Conservation (phyloP, 306 rosid genomes). For the Clitoria ternatea region DNA sequence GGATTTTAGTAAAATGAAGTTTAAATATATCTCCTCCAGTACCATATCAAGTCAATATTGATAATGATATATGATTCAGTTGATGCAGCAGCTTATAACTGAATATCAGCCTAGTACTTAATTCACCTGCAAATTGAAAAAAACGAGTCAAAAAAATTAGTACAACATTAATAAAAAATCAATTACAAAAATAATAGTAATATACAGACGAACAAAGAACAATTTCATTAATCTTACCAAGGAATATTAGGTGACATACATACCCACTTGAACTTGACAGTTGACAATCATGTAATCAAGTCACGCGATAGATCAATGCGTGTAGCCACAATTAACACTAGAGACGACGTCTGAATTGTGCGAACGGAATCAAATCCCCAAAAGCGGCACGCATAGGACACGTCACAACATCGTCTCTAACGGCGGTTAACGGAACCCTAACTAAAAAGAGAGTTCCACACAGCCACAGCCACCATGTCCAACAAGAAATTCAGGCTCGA, state of each 20-base stretch:
- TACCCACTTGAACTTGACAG: neutral
- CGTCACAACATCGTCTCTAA: neutral
- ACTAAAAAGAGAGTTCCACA: neutral
- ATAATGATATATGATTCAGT: too few relatives aligned
- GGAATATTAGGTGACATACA: neutral
- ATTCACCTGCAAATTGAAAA: constrained; percentile 40
- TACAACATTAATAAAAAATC: neutral
- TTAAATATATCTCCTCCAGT: too few relatives aligned
- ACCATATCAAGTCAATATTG: too few relatives aligned
- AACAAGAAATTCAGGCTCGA: constrained; percentile 8
- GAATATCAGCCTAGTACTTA: too few relatives aligned
- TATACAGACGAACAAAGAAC: constrained; percentile 13
- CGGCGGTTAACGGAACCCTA: constrained; percentile 12
- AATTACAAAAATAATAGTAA: neutral
- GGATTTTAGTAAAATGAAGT: too few relatives aligned
- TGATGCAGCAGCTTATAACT: too few relatives aligned
- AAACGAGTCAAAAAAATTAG: neutral
- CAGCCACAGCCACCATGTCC: neutral
- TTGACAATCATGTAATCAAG: neutral
- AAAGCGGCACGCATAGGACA: neutral
- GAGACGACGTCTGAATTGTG: neutral
- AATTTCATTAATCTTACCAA: neutral
- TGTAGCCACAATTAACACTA: neutral
- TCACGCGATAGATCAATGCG: neutral
- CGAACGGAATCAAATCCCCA: constrained; percentile 13